Percentiles rank a stretch among this genome's conserved stretches.
phyloP scores from a whole-genome alignment of 345 rosid genomes.

The Mercurialis annua region DNA sequence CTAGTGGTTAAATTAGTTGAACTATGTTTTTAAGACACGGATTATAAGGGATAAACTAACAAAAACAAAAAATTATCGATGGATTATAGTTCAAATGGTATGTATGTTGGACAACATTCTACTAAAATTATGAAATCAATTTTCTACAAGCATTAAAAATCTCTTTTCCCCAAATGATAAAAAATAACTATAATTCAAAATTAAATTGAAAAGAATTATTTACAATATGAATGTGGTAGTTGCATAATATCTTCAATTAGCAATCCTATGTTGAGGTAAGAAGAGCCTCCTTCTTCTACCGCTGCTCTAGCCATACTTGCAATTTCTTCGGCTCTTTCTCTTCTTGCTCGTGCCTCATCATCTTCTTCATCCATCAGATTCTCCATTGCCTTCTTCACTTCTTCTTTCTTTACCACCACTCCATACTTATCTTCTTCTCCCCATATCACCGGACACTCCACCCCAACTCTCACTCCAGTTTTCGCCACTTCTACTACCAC shows the following conservation, averaged over 20 bases:
- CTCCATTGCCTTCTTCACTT: conserved; percentile 1
- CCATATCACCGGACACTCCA: neutral
- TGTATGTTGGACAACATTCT: too few relatives aligned
- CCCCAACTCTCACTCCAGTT: conserved; percentile 8
- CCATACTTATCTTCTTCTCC: conserved; percentile 18
- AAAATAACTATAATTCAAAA: too few relatives aligned
- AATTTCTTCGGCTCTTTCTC: conserved; percentile 3
- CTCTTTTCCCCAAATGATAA: too few relatives aligned
- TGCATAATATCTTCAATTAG: conserved; percentile 3
- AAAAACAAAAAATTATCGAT: too few relatives aligned
- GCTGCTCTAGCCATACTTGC: conserved; percentile 6
- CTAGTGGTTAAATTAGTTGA: too few relatives aligned
- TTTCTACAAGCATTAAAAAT: too few relatives aligned
- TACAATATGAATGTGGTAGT: neutral
- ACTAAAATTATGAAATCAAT: too few relatives aligned
- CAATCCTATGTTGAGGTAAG: conserved; percentile 1
- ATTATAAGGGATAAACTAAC: too few relatives aligned
- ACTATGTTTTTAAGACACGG: too few relatives aligned
- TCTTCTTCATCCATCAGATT: conserved; percentile 1
- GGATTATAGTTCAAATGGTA: too few relatives aligned
- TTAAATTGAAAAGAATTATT: too few relatives aligned
- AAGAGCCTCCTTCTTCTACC: conserved; percentile 5
- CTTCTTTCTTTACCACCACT: conserved; percentile 6
- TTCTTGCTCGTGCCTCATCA: conserved; percentile 8
- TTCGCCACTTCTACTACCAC: conserved; percentile 6